Percentiles rank a stretch among this genome's conserved stretches.
Conservation (phyloP, 108 stramenopile genomes). For the Skeletonema tropicum region DNA sequence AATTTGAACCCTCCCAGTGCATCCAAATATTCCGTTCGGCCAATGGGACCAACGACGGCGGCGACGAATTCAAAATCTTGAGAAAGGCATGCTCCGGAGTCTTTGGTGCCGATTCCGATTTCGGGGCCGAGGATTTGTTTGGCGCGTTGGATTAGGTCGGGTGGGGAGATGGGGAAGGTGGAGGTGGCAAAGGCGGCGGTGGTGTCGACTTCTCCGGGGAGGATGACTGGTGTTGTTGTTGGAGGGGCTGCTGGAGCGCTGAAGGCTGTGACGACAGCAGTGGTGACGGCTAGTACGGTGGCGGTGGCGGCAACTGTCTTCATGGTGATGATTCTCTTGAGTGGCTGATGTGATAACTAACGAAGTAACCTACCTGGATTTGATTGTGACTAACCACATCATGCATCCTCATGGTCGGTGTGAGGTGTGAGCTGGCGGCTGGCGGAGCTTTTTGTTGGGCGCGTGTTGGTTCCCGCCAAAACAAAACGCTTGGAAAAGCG, state of each 20-base stretch:
- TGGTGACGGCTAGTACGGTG: neutral
- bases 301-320: neutral
- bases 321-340: neutral
- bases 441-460: too few species aligned
- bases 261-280: neutral
- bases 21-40: conserved; percentile 56
- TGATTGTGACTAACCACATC: too few species aligned
- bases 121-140: conserved; percentile 52
- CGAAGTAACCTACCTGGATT: too few species aligned
- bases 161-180: conserved; percentile 58
- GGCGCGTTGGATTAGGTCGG: conserved; percentile 52
- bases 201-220: conserved; percentile 44
- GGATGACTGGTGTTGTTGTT: conserved; percentile 9
- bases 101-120: conserved; percentile 53
- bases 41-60: conserved; percentile 75
- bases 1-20: conserved; percentile 62
- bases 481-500: too few species aligned
- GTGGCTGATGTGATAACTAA: too few species aligned
- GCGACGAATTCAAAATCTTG: conserved; percentile 77
- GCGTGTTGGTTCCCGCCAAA: too few species aligned
- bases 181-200: conserved; percentile 36
- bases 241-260: neutral
- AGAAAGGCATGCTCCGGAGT: conserved; percentile 67
- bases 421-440: too few species aligned
- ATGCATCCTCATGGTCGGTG: too few species aligned